Conservation (phyloP, 2,329 filamentous ascomycete species). For the Diaporthe velutina region DNA sequence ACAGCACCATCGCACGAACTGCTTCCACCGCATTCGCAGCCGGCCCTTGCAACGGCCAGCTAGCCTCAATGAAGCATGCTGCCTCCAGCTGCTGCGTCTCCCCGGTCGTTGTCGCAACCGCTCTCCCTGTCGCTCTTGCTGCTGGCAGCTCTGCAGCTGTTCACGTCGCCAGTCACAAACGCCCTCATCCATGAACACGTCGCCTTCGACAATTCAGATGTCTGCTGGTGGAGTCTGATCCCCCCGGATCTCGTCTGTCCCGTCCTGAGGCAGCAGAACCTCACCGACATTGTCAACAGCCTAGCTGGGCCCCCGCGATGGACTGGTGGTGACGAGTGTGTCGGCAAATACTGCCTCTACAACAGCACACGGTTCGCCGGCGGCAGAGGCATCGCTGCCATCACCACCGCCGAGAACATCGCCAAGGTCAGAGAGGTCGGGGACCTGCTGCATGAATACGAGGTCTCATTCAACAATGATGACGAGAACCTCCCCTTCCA, state of each 20-base stretch:
- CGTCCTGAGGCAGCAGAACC: conserved; percentile 48
- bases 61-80: conserved; percentile 24
- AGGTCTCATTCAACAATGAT: conserved; percentile 46
- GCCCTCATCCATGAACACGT: conserved; percentile 37
- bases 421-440: conserved; percentile 26
- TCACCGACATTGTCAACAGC: conserved; percentile 56
- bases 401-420: conserved; percentile 40
- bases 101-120: neutral
- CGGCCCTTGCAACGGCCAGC: conserved; percentile 9
- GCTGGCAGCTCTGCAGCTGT: conserved; percentile 11
- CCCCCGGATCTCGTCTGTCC: conserved; percentile 37
- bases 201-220: conserved; percentile 36
- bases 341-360: conserved; percentile 43
- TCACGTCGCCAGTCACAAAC: neutral
- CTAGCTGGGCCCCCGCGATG: conserved; percentile 48
- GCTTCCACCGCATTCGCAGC: neutral
- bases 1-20: conserved; percentile 4
- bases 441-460: conserved; percentile 29
- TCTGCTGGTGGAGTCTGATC: conserved; percentile 38
- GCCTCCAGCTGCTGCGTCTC: neutral
- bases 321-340: conserved; percentile 41
- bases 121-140: neutral
- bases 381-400: conserved; percentile 41
- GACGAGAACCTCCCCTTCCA: conserved; percentile 47
- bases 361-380: conserved; percentile 39